Conservation (phyloP, 2,329 filamentous ascomycete species). For the Pseudogymnoascus sp. region DNA sequence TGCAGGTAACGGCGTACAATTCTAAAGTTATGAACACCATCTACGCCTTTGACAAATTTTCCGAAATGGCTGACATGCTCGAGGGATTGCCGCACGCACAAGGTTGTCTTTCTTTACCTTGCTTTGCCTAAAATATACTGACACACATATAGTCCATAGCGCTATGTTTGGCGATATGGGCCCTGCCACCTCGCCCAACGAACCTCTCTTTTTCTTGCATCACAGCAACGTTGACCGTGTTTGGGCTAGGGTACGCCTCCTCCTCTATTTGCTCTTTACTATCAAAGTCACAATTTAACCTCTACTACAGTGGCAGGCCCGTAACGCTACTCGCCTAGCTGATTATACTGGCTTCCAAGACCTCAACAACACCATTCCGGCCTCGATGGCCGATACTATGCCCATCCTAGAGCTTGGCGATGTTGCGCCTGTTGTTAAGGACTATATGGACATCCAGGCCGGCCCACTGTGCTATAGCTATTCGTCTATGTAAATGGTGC, state of each 20-base stretch:
- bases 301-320: neutral
- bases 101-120: neutral
- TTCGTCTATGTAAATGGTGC: slow-evolving; percentile 12
- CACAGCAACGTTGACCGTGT: neutral
- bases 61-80: neutral
- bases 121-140: neutral
- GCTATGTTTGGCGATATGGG: neutral
- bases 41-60: neutral
- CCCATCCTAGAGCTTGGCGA: neutral
- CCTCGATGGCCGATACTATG: neutral
- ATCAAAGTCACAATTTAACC: neutral
- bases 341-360: neutral
- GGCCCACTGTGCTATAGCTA: slow-evolving; percentile 14
- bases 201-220: neutral
- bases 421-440: neutral
- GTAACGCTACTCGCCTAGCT: neutral
- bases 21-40: neutral
- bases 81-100: neutral
- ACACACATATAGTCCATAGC: neutral
- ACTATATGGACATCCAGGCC: slow-evolving; percentile 10
- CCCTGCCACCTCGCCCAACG: neutral
- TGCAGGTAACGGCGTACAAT: slow-evolving; percentile 11
- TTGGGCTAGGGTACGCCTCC: neutral
- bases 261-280: neutral
- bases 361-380: neutral